Base-by-base conservation (phyloP, 345 rosid genomes). In the Populus deltoides region DNA sequence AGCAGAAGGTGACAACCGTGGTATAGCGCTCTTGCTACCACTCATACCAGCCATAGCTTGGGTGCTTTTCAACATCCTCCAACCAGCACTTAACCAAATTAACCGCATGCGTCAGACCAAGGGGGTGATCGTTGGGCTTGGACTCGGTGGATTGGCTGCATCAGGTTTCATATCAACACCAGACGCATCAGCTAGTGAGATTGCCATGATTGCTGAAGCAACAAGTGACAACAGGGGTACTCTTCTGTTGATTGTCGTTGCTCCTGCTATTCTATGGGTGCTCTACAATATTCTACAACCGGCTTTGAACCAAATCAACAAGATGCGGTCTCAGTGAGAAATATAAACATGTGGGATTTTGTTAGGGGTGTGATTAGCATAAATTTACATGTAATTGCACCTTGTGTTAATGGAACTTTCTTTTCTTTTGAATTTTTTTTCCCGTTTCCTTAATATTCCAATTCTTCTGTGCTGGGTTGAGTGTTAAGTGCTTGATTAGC, bases 31-130 rank as follows among this genome's bases (percentile, higher is more conserved):
- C 18, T 82, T 96, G 78, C 90, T 96, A 9, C 98, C 98, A 3
- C 72, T 96, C 80, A 75, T 93, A 55, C 99, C 97, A 2, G 98
- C 99, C 53, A 84, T 96, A 61, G 94, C 71, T 1, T 95, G 99
- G 99, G 99, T 93, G 16, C 93, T 95, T 9, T 95, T 70, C 93
- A 95, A 95, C 86, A 95, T 95, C 74, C 91, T 93, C 65, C 99
- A 89, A 76, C 99, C 99, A 5, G 99, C 97, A 8, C 86, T 95
- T 1, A 95, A 95, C 87, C 99, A 95, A 83, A 11, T 93, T 83
- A 89, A 85, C 92, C 79, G 85, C 68, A 95, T 95, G 99, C 70
- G 92, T 7, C 86, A 85, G 78, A 62, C 81, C 77, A 95, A 79
- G 81, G 97, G 98, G 36, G 77, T 93, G 75, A 74, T 87, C 33